Base-by-base conservation (phyloP, 2,329 filamentous ascomycete genomes). In the Pseudogymnoascus sp. region DNA sequence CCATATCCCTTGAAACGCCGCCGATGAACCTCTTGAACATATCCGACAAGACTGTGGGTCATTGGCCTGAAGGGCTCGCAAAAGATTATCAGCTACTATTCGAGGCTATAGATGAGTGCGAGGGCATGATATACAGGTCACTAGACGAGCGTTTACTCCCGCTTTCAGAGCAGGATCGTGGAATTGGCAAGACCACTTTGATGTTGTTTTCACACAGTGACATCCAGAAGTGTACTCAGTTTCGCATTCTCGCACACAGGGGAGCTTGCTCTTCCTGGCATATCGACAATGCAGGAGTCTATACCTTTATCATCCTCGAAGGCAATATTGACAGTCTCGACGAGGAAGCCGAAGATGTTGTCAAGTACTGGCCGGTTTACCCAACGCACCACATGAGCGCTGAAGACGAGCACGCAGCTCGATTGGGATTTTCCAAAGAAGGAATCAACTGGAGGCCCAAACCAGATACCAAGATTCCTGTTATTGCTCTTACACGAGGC, bases 281-380 rank as follows among this genome's bases (percentile, higher is more conserved):
- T 23, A 60, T 60, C 12, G 59, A 60, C 9, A 58, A 60, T 33
- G 21, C 21, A 2, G 59, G 59, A 19, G 48, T 60, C 10, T 58
- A 38, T 26, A 60, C 59, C n/a, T 60, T 58, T 5, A 35, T 60
- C 10, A 8, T 30, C 13, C 33, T 60, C 21, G 52, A 58, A 30
- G n/a, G 59, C 10, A 60, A 60, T 15, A 23, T 18, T n/a, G 52
- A 38, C 8, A 33, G 19, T 15, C 28, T n/a, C 6, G 19, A 23
- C 4, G 59, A 60, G 34, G 3, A 59, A 39, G 33, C 5, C 41
- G 59, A 60, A 18, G 59, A 60, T 41, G 59, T 60, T 13, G 59
- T 60, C 21, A 60, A 60, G 23, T 60, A 60, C 28, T 60, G 59
- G 59, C 59, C 59, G 9, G 26, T 60, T 34, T 58, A 38, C 23